Percentiles rank a stretch among this genome's conserved stretches.
phyloP scores from a whole-genome alignment of 1,139 yeast species.

The Kazachstania sp. region DNA sequence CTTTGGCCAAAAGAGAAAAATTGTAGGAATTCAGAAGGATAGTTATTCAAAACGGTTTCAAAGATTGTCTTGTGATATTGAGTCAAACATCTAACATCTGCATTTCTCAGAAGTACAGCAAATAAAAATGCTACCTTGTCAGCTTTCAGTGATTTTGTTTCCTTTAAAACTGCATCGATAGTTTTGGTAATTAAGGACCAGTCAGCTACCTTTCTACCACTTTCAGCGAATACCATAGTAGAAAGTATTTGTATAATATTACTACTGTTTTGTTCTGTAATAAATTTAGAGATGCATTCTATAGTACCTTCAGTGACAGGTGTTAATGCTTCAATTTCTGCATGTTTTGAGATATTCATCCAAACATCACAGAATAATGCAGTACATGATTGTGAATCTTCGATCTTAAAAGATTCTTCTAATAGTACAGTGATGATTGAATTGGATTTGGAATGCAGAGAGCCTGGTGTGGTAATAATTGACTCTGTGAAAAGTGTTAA shows the following conservation, averaged over 20 bases:
- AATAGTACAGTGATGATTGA: constrained; percentile 42
- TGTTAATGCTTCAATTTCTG: constrained; percentile 45
- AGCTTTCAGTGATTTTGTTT: constrained; percentile 16
- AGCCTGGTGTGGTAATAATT: constrained; percentile 59
- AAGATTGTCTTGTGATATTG: constrained; percentile 40
- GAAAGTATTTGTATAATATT: constrained; percentile 30
- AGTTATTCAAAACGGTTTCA: constrained; percentile 31
- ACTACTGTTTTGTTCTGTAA: constrained; percentile 12
- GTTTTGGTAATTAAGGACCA: constrained; percentile 26
- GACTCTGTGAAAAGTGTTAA: constrained; percentile 64
- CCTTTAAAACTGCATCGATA: constrained; percentile 11
- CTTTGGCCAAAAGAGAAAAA: constrained; percentile 43
- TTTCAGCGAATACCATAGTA: constrained; percentile 52
- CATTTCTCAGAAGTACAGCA: constrained; percentile 49
- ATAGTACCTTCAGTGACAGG: constrained; percentile 38
- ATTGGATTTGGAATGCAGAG: constrained; percentile 65
- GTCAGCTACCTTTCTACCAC: constrained; percentile 51
- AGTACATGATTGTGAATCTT: constrained; percentile 26
- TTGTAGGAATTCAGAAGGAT: constrained; percentile 36
- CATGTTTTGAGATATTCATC: constrained; percentile 55
- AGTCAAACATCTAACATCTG: constrained; percentile 44
- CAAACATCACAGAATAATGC: constrained; percentile 52
- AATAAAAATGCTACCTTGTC: constrained; percentile 32
- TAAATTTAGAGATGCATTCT: constrained; percentile 23
- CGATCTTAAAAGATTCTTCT: constrained; percentile 31